Evolutionary conservation across 202 grass and related monocot species (phyloP), one percentile per base, ranked within the genome.

Genomic region (Musa balbisiana): DNA sequence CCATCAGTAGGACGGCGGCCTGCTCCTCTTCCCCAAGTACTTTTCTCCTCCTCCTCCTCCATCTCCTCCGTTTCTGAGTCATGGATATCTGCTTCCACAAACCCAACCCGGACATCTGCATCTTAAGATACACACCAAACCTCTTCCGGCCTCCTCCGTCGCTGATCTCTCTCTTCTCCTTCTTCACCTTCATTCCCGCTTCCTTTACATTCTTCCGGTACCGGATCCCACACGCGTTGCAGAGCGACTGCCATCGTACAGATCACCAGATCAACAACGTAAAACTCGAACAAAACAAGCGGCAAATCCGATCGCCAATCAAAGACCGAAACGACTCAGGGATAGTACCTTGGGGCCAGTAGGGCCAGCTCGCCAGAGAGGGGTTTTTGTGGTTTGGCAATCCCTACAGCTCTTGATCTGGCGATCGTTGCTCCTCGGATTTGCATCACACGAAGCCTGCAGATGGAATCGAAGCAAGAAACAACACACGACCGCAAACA

Each of bases 1-100:
- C 80, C 90, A 96, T 92, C 23, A 96, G 82, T 25, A 96, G 67
- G 6, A 85, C 76, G 0, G 93, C 93, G 29, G 93, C 93, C 69
- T 64, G 55, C 76, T 92, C 93, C 81, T 87, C 93, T 72, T 90
- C 93, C 6, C 90, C 93, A 82, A 90, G 51, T 29, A 92, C 64
- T 24, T 85, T 54, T 80, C 78, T 10, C 17, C 67, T 88, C 67
- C 67, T 29, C 43, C 15, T 49, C 67, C 67, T 70, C 67, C 55
- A 59, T 70, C 80, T 85, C 74, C 84, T 80, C 67, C 82, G 78
- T 52, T 76, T 82, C 64, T 84, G 72, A 62, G 86, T 65, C 72
- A 55, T 51, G 15, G 79, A 67, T 43, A 60, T 73, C 60, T 76
- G 54, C 52, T 80, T 77, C 75, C 62, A 27, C 56, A 71, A 17